phyloP scores from a whole-genome alignment of 305 asterid species.

The Solanum hybrid region DNA sequence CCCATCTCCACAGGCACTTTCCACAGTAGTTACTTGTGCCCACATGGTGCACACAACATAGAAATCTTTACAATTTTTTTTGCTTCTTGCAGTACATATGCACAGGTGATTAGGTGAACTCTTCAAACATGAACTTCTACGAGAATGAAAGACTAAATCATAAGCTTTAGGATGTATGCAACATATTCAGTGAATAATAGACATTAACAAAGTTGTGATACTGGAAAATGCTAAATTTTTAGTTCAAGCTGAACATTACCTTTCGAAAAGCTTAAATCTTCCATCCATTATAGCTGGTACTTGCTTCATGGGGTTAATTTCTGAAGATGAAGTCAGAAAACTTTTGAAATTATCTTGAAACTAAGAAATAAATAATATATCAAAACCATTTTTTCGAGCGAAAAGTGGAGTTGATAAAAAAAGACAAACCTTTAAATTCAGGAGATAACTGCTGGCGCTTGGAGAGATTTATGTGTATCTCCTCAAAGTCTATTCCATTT shows the following conservation, averaged over 20 bases:
- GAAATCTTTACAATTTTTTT: neutral
- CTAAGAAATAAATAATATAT: neutral
- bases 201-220: neutral
- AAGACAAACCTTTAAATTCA: slow-evolving; percentile 43
- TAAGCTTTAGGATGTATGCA: neutral
- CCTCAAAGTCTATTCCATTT: slow-evolving; percentile 70
- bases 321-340: slow-evolving; percentile 17
- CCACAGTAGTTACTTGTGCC: neutral
- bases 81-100: neutral
- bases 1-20: neutral
- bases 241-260: slow-evolving; percentile 16
- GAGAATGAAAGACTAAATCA: neutral
- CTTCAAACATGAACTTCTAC: neutral
- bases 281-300: slow-evolving; percentile 62
- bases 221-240: no score
- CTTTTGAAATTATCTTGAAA: neutral
- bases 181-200: neutral
- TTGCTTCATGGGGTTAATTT: slow-evolving; percentile 51
- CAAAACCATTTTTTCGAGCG: neutral
- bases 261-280: slow-evolving; percentile 61
- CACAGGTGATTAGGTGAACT: neutral
- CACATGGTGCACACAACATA: neutral
- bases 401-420: neutral
- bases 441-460: slow-evolving; percentile 43
- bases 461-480: slow-evolving; percentile 39